Conservation (phyloP, 257 asterid genomes). For the Cruciata laevipes region DNA sequence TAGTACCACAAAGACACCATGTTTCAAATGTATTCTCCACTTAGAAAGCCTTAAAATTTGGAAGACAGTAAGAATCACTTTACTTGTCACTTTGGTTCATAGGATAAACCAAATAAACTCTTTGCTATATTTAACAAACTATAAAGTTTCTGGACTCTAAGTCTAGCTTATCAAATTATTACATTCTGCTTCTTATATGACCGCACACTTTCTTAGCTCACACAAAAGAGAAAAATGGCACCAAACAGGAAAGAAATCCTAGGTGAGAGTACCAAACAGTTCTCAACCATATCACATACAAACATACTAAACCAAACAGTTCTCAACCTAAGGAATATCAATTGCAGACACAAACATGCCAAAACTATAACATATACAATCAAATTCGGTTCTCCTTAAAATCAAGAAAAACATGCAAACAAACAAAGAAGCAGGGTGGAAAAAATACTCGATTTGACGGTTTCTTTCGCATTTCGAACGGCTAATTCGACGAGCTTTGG, state of each 20-base stretch:
- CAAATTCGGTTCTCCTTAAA: not conserved
- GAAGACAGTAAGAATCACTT: not conserved
- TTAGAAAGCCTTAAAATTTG: too few species aligned
- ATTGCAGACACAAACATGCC: not conserved
- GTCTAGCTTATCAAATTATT: not conserved
- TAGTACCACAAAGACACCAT: not conserved
- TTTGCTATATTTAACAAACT: too few species aligned
- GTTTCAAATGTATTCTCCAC: not conserved
- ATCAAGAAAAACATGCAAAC: not conserved
- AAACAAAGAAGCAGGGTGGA: constrained; percentile 5
- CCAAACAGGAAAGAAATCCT: not conserved
- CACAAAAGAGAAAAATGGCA: not conserved
- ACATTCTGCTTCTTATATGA: not conserved
- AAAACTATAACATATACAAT: not conserved
- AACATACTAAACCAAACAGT: not conserved
- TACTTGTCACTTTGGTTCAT: not conserved
- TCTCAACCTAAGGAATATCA: not conserved
- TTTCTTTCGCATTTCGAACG: constrained; percentile 69
- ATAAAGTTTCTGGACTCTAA: not conserved
- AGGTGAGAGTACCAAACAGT: too few species aligned
- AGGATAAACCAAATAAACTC: not conserved
- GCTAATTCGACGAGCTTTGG: constrained; percentile 76
- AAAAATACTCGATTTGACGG: constrained; percentile 56
- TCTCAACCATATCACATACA: too few species aligned
- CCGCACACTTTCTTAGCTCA: not conserved